Base-by-base conservation (phyloP, 768 basidiomycete genomes). In the Mycena latifolia region DNA sequence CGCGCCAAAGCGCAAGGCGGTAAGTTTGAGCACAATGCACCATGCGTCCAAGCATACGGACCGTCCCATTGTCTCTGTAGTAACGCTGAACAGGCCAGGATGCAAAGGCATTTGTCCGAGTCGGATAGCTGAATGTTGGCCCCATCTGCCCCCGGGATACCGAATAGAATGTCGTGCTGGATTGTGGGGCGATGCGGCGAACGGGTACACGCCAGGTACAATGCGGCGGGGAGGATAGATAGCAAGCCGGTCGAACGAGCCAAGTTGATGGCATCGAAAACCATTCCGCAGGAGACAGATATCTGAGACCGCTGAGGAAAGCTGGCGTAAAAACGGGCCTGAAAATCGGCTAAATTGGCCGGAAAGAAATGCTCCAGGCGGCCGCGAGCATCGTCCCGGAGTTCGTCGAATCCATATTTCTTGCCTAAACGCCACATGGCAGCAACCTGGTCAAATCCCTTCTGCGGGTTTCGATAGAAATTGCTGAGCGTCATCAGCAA, bases 191-290 rank as follows among this genome's bases (percentile, higher is more conserved):
- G n/a, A n/a, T n/a, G n/a, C n/a, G n/a, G n/a, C n/a, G n/a, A n/a
- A n/a, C n/a, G n/a, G n/a, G n/a, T n/a, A n/a, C n/a, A n/a, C n/a
- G n/a, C n/a, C n/a, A n/a, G n/a, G 9, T 45, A 54, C 2, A 62
- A 47, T 11, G 61, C 61, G 10, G 61, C 53, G 29, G 53, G 61
- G 24, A 62, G 52, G 43, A 62, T 62, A 10, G 61, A 62, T 5
- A 46, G 2, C 20, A 62, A 39, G 3, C 43, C 39, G 1, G 45
- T 55, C 3, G 11, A 41, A 8, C 61, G 29, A 2, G 51, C 61
- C 28, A 62, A 24, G 22, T 61, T 53, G 7, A 61, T 46, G 12
- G 29, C 51, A 22, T 61, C 60, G 22, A 45, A 53, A 1, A 53
- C 2, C 2, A 61, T 20, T 2, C 41, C 60, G 25, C 37, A 22